Base-by-base conservation (phyloP, 2,329 filamentous ascomycete genomes). In the Talaromyces rugulosus region DNA sequence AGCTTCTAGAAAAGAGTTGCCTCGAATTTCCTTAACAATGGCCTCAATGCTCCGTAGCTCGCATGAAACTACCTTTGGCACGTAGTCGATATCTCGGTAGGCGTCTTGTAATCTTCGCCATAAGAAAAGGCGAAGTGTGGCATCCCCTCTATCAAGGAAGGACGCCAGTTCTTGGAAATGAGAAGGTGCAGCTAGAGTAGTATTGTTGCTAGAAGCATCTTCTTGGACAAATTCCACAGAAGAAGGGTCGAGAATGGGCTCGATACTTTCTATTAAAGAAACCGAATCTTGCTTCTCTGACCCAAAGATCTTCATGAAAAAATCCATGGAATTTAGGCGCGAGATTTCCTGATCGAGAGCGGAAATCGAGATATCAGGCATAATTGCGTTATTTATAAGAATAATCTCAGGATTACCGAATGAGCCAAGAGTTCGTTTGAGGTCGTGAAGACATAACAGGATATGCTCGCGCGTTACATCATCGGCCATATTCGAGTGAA, bases 261-360 rank as follows among this genome's bases (percentile, higher is more conserved):
- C 95, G 40, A 99, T 80, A 31, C 88, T 95, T 70, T 97, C 92
- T 62, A 99, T 97, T 23, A 97, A 86, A 5, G 88, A 84, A 12
- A 94, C 85, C 0, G 94, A 91, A 67, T 97, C 89, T 54, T 89
- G 87, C 62, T 88, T 85, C 62, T 95, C 89, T 42, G 92, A 88
- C 63, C 91, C 89, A 72, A 98, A 98, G 0, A 99, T 85, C 42
- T 88, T 91, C 57, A 92, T 83, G 75, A 99, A 98, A 74, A 98
- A 98, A 71, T 97, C 94, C 85, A 96, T 95, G 0, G 94, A 98
- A 14, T 91, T 96, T 36, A 98, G 83, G 69, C 93, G 92, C 12
- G 91, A 94, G 30, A 97, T 89, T 72, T 99, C 94, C 60, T 92
- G 88, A 65, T 98, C 93, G 7, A 95, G 88, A 0, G 92, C 91